phyloP scores from a whole-genome alignment of 2,329 filamentous ascomycete genomes.

The Sarocladium brachiariae region DNA sequence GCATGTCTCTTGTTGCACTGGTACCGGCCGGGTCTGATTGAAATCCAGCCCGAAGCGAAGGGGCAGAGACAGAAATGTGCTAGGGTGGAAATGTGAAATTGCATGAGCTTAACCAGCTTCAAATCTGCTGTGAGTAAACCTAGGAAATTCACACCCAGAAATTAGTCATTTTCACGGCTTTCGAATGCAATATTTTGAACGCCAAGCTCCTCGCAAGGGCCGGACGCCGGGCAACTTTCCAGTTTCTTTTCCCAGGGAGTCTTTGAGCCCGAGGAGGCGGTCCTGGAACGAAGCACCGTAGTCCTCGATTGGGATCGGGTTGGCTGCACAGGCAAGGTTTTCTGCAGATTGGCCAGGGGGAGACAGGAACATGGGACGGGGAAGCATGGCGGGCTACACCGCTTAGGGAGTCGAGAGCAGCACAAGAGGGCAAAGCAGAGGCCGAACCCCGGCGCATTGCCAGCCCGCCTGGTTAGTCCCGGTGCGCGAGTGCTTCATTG shows the following conservation, averaged over 20 bases:
- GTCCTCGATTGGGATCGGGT: not conserved
- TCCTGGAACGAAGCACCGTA: not conserved
- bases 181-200: not conserved
- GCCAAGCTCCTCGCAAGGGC: too few relatives aligned
- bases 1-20: not conserved
- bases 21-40: not conserved
- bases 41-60: not conserved
- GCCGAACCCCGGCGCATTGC: constrained; percentile 27
- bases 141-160: not conserved
- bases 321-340: not conserved
- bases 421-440: constrained; percentile 21
- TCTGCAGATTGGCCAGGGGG: constrained; percentile 1
- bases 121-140: too few relatives aligned
- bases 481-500: constrained; percentile 42
- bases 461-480: constrained; percentile 38
- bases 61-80: not conserved
- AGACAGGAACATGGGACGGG: constrained; percentile 8
- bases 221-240: too few relatives aligned
- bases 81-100: constrained; percentile 8
- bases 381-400: constrained; percentile 17
- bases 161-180: not conserved
- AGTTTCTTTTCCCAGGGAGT: not conserved
- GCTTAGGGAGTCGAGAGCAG: constrained; percentile 20
- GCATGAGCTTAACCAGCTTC: constrained; percentile 3
- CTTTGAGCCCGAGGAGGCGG: constrained; percentile 7